Evolutionary conservation across 2,329 filamentous ascomycete genomes (phyloP).

Genomic region (Colletotrichum liriopes): DNA sequence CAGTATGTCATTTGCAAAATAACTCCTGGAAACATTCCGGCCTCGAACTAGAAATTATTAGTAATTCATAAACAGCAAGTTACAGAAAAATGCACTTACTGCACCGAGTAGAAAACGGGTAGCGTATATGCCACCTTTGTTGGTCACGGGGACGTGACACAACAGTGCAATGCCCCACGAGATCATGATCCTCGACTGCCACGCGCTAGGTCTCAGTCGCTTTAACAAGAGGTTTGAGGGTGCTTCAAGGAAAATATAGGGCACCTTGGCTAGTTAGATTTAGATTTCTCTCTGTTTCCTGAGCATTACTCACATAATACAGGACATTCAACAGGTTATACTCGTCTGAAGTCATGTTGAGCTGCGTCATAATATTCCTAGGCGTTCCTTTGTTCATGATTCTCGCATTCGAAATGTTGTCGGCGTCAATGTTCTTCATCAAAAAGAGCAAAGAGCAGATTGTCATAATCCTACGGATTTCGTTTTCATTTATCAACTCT

Average conservation of each 20-base stretch:
- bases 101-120: conserved; percentile 57
- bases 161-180: conserved; percentile 56
- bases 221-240: conserved; percentile 60
- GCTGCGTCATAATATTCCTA: conserved; percentile 59
- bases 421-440: conserved; percentile 57
- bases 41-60: conserved; percentile 50
- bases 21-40: conserved; percentile 60
- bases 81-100: conserved; percentile 51
- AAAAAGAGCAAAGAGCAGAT: conserved; percentile 57
- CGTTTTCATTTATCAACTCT: too few relatives aligned
- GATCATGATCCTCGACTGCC: conserved; percentile 60
- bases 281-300: too few relatives aligned
- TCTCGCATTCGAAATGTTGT: conserved; percentile 56
- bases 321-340: conserved; percentile 57
- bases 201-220: conserved; percentile 55
- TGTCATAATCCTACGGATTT: conserved; percentile 43
- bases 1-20: conserved; percentile 63
- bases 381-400: conserved; percentile 60
- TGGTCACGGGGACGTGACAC: conserved; percentile 54
- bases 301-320: conserved; percentile 54
- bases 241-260: conserved; percentile 57
- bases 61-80: not conserved
- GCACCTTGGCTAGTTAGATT: conserved; percentile 47
- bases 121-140: conserved; percentile 55
- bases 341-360: conserved; percentile 57